A percentile compares a stretch with the other conserved stretches of the same genome.
These are phyloP conservation scores for Pichia occidentalis DNA, from an alignment of 805 yeast species.

Conservation along the genomic window DNA sequence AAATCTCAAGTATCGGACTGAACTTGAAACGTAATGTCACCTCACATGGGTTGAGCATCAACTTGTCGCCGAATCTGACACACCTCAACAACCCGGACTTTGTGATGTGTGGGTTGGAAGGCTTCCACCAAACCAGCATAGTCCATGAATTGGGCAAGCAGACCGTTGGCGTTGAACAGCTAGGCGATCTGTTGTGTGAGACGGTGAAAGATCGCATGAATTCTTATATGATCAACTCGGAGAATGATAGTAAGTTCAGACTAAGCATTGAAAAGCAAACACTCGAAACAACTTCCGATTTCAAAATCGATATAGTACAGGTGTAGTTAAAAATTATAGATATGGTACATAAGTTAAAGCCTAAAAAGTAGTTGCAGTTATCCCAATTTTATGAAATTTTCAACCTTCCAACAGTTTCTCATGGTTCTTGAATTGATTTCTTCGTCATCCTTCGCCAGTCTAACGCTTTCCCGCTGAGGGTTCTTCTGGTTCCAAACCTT, in stretches of 20 bases:
- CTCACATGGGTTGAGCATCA: slow-evolving; percentile 84
- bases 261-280: background rate
- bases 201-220: slow-evolving; percentile 31
- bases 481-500: too few species aligned
- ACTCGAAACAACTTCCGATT: too few species aligned
- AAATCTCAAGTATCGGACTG: slow-evolving; percentile 86
- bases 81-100: slow-evolving; percentile 56
- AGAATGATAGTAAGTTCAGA: background rate
- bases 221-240: slow-evolving; percentile 5
- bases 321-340: too few species aligned
- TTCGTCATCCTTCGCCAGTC: too few species aligned
- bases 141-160: slow-evolving; percentile 20
- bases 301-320: too few species aligned
- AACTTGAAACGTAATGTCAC: slow-evolving; percentile 80
- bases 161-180: slow-evolving; percentile 32
- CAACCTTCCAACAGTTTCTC: slow-evolving; percentile 6
- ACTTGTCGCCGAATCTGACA: slow-evolving; percentile 65
- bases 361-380: background rate
- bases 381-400: slow-evolving; percentile 1
- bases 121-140: slow-evolving; percentile 51
- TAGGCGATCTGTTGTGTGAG: slow-evolving; percentile 31
- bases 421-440: background rate
- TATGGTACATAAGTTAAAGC: too few species aligned
- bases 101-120: slow-evolving; percentile 81
- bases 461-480: too few species aligned